Conservation (phyloP, 306 rosid genomes). For the Malus domestica region DNA sequence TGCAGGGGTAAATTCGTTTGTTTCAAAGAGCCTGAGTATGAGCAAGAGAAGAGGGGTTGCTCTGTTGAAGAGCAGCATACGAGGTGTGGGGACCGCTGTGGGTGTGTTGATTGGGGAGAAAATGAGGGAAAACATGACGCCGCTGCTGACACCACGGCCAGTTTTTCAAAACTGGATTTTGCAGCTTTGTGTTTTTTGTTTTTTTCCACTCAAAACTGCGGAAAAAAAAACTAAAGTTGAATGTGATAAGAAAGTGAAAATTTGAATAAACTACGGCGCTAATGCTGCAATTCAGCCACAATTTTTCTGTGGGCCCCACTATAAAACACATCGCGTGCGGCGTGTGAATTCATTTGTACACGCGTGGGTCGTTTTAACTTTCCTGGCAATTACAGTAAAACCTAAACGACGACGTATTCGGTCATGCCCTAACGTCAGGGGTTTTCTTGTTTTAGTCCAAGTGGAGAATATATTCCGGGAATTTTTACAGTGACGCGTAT, state of each 20-base stretch:
- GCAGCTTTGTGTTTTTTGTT: no score
- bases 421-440: not conserved
- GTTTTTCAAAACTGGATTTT: not conserved
- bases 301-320: constrained; percentile 3
- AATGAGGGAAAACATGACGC: constrained; percentile 26
- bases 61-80: constrained; percentile 51
- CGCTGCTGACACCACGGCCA: not conserved
- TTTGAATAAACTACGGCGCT: not conserved
- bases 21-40: constrained; percentile 52
- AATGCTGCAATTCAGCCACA: not conserved
- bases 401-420: not conserved
- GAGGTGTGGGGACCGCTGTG: constrained; percentile 46
- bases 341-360: not conserved
- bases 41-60: constrained; percentile 75
- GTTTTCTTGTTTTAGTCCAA: not conserved
- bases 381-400: not conserved
- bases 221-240: no score
- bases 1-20: constrained; percentile 8
- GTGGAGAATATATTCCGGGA: not conserved
- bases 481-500: not conserved
- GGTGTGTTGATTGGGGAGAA: constrained; percentile 53
- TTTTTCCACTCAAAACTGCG: no score
- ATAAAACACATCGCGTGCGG: not conserved
- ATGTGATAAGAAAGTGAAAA: not conserved
- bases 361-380: not conserved